These are phyloP conservation scores for Ceratobasidium sp. DNA, from an alignment of 1,284 basidiomycete species.

Conservation along the genomic window DNA sequence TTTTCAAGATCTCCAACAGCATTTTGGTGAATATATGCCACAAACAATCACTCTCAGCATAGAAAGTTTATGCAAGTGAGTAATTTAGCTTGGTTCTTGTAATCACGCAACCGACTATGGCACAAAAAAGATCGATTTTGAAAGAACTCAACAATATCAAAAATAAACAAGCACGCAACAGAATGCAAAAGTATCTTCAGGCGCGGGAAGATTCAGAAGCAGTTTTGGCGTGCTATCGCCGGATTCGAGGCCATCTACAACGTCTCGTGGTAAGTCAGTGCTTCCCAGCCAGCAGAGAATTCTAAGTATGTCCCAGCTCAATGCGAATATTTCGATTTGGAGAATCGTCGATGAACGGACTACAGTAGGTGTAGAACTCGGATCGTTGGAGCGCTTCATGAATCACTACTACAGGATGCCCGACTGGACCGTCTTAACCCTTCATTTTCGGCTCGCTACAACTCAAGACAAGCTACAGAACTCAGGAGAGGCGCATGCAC, in stretches of 20 bases:
- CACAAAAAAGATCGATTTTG: background rate
- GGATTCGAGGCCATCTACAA: background rate
- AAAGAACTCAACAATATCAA: background rate
- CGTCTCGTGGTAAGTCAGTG: background rate
- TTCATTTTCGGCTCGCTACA: background rate
- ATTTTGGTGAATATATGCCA: background rate
- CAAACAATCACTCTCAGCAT: background rate
- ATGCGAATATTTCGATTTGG: slow-evolving; percentile 6
- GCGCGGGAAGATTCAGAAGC: background rate
- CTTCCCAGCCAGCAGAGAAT: too few relatives aligned
- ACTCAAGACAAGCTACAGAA: background rate
- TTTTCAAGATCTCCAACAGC: background rate
- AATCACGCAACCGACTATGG: background rate
- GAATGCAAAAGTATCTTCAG: background rate
- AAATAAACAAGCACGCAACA: background rate
- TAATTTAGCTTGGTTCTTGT: background rate
- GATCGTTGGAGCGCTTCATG: background rate
- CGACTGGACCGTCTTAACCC: background rate
- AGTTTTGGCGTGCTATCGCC: background rate
- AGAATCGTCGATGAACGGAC: background rate
- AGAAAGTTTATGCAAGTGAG: background rate
- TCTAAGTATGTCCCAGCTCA: background rate
- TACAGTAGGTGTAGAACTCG: slow-evolving; percentile 4
- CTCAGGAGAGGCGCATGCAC: background rate
- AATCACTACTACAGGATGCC: background rate